Conservation (phyloP, 495 filamentous ascomycete species). For the Trichoderma orchidacearum region DNA sequence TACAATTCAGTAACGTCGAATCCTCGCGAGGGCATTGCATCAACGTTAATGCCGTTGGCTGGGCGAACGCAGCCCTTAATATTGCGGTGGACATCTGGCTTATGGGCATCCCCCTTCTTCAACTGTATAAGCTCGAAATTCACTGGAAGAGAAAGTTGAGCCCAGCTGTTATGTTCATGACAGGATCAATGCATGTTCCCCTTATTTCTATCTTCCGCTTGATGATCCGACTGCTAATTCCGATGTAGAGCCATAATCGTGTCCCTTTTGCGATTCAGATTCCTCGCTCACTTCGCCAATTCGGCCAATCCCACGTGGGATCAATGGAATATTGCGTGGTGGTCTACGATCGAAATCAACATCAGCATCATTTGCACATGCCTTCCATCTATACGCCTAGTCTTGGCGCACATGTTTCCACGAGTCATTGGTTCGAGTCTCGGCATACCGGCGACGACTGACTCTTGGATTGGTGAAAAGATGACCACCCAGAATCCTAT, state of each 20-base stretch:
- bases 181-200: slow-evolving; percentile 34
- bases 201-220: background rate
- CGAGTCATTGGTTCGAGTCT: background rate
- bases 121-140: slow-evolving; percentile 27
- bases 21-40: slow-evolving; percentile 10
- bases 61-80: slow-evolving; percentile 32
- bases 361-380: slow-evolving; percentile 17
- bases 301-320: slow-evolving; percentile 17
- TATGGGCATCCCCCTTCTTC: slow-evolving; percentile 34
- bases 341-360: slow-evolving; percentile 16
- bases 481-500: background rate
- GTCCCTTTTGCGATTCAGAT: slow-evolving; percentile 8
- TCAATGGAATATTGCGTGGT: slow-evolving; percentile 12
- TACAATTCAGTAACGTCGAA: slow-evolving; percentile 8
- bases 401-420: slow-evolving; percentile 2
- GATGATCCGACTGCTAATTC: background rate
- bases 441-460: background rate
- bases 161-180: slow-evolving; percentile 35
- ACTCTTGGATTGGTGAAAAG: background rate
- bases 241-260: slow-evolving; percentile 6
- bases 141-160: slow-evolving; percentile 30
- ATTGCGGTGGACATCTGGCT: slow-evolving; percentile 39
- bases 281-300: slow-evolving; percentile 6
- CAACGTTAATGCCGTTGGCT: slow-evolving; percentile 12
- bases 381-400: slow-evolving; percentile 13